Percentiles rank a stretch among this genome's conserved stretches.
Evolutionary conservation across 148 eudicot genomes (phyloP).

Genomic region (Nepenthes mirabilis): DNA sequence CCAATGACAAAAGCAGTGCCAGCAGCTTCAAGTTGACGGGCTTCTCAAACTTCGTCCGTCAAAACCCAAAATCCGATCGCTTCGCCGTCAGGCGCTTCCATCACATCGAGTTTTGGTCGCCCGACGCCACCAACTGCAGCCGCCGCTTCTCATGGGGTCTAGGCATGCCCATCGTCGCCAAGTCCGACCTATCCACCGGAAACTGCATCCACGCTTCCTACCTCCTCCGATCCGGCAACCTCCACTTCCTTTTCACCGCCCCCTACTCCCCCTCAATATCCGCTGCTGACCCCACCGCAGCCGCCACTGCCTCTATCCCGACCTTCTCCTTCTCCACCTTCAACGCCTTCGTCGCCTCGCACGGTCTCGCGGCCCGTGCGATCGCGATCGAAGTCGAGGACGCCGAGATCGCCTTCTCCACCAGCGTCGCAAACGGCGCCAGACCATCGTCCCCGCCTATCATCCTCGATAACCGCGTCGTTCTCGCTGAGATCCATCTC

Average conservation of each 20-base stretch:
- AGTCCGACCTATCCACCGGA: conserved; percentile 93
- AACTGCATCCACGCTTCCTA: conserved; percentile 65
- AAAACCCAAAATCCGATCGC: conserved; percentile 57
- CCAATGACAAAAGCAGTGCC: too few relatives aligned
- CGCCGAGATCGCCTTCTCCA: conserved; percentile 35
- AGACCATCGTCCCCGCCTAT: conserved; percentile 29
- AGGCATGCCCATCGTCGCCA: conserved; percentile 67
- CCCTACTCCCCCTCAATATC: conserved; percentile 60
- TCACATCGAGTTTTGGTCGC: conserved; percentile 74
- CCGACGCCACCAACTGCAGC: conserved; percentile 66
- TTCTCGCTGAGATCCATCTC: conserved; percentile 49
- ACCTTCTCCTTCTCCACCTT: conserved; percentile 23
- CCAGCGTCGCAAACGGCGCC: conserved; percentile 53
- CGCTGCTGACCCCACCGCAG: not conserved
- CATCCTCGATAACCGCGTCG: conserved; percentile 7
- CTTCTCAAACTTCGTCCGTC: conserved; percentile 38
- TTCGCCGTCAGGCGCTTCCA: conserved; percentile 59
- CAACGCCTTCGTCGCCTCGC: conserved; percentile 33
- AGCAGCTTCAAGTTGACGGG: conserved; percentile 42
- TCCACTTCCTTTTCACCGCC: conserved; percentile 66
- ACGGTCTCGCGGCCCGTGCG: conserved; percentile 75
- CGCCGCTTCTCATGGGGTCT: conserved; percentile 82
- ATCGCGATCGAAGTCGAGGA: conserved; percentile 60
- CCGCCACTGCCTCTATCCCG: conserved; percentile 27
- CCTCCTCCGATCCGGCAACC: conserved; percentile 51